Conservation (phyloP, 164 flowering plant genomes). For the Stephania cephalantha region DNA sequence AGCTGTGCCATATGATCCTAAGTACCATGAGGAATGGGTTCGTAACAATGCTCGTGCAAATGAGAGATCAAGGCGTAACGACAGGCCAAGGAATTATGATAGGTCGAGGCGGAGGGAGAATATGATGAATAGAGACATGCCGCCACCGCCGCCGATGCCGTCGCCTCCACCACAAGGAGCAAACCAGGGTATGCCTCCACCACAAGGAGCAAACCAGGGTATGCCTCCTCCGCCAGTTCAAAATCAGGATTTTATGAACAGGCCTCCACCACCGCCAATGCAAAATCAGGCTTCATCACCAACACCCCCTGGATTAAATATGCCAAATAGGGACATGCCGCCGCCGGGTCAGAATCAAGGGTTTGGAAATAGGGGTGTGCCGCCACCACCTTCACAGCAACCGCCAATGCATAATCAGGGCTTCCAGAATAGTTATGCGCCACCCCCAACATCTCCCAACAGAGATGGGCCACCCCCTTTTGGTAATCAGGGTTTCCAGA, state of each 20-base stretch:
- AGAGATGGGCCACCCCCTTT: neutral
- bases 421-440: conserved; percentile 6
- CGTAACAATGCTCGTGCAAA: conserved; percentile 23
- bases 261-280: neutral
- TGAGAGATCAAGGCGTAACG: conserved; percentile 23
- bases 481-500: conserved; percentile 1
- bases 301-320: neutral
- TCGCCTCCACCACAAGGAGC: neutral
- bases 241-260: neutral
- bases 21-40: conserved; percentile 40
- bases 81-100: conserved; percentile 27
- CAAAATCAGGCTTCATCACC: no score
- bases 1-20: conserved; percentile 46
- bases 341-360: conserved; percentile 5
- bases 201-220: neutral
- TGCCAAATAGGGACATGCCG: conserved; percentile 1
- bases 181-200: neutral
- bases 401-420: conserved; percentile 2
- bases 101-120: conserved; percentile 25
- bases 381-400: neutral
- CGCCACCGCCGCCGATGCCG: conserved; percentile 10
- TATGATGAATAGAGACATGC: conserved; percentile 23
- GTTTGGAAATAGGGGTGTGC: conserved; percentile 3
- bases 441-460: neutral
- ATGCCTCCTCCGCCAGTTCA: neutral